Evolutionary conservation across 1,284 basidiomycete species (phyloP), one percentile per base, ranked within the genome.

Genomic region (Microbotryum silenes-acaulis): DNA sequence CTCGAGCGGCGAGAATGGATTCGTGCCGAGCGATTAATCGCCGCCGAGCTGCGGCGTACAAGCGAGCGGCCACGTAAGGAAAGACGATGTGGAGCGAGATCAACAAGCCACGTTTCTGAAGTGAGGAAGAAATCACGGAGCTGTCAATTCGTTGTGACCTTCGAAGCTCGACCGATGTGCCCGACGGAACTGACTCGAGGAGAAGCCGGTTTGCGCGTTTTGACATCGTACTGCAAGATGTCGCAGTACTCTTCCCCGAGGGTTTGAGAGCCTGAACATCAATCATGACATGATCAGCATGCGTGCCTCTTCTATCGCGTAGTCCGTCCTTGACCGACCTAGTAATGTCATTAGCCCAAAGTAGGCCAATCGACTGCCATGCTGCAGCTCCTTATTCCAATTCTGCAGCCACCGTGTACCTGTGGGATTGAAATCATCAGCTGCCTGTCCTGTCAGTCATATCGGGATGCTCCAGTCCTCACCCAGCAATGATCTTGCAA

Each of bases 161-260:
- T 31, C 14, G 6, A 42, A 42, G 37, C 37, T 42, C 37, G 16
- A 16, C 37, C 37, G 37, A 42, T 42, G 4, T 42, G 14, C 37
- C 14, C 21, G 12, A 14, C 6, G n/a, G 3, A 10, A 62, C 74
- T 47, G 42, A 74, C 74, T 21, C 62, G 51, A 1, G 64, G 45
- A 3, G 65, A 61, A 1, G 75, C 72, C 18, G 75, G 65, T 16
- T 70, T 69, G 9, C 72, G 70, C 6, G 65, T 71, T 6, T 59
- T 56, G 7, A 59, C 54, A 27, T 70, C 64, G 44, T 72, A 68
- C 60, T 76, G 74, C 48, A 76, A 68, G 27, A 73, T 71, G 57
- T 76, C 75, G 54, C 75, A 75, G 59, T 77, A 77, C 64, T 77
- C 76, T 57, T 77, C 76, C 1, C 76, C 76, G 6, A 77, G 66